Evolutionary conservation across 2,329 filamentous ascomycete genomes (phyloP).

Genomic region (Ceratocystis huliohia): DNA sequence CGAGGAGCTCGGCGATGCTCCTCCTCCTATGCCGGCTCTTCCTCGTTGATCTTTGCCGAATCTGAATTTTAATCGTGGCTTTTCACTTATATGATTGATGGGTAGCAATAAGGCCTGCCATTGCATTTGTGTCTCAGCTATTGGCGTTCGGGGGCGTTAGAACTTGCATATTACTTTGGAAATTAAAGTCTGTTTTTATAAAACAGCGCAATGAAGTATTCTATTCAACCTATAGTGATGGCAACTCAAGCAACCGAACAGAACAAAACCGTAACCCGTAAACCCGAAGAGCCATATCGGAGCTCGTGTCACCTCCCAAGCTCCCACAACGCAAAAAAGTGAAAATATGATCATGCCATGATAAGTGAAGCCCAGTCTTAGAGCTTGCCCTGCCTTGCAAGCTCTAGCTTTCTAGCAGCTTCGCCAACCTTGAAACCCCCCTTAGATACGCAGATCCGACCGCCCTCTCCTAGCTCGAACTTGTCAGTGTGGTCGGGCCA

Average conservation of each 20-base stretch:
- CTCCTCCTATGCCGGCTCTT: slow-evolving; percentile 35
- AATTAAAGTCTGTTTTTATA: neutral
- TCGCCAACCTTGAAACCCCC: slow-evolving; percentile 63
- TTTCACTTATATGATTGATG: neutral
- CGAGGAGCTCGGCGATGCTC: slow-evolving; percentile 39
- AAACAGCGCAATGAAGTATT: neutral
- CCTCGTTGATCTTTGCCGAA: slow-evolving; percentile 25
- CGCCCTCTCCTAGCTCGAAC: slow-evolving; percentile 58
- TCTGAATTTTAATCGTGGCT: slow-evolving; percentile 6
- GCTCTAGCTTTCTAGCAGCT: slow-evolving; percentile 60
- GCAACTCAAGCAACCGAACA: neutral
- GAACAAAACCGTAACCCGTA: neutral
- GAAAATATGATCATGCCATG: neutral
- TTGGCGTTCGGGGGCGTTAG: slow-evolving; percentile 17
- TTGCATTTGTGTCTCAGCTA: neutral
- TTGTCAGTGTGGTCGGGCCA: slow-evolving; percentile 68
- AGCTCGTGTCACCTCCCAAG: neutral
- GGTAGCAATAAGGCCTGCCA: neutral
- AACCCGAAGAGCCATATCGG: neutral
- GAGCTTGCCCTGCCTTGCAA: slow-evolving; percentile 66
- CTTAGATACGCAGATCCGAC: slow-evolving; percentile 60
- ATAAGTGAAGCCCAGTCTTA: slow-evolving; percentile 28
- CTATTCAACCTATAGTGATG: neutral
- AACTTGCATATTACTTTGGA: slow-evolving; percentile 12
- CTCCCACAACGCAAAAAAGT: neutral